phyloP scores from a whole-genome alignment of 2,329 filamentous ascomycete genomes.

The Pseudopyricularia cyperi region DNA sequence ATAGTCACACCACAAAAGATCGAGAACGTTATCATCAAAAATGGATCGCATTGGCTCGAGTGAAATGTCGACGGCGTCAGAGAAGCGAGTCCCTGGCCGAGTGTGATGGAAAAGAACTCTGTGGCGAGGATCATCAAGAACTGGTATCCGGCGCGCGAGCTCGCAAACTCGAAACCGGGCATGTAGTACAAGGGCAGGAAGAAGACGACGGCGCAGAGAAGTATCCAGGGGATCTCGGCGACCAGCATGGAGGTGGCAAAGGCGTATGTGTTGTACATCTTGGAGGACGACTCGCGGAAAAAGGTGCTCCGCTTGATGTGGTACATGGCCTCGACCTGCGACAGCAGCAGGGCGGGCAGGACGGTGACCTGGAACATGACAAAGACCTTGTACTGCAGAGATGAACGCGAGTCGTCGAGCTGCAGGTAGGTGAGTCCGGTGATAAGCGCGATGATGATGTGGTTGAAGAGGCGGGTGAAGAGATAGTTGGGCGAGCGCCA shows the following conservation, averaged over 20 bases:
- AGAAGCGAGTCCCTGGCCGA: conserved; percentile 65
- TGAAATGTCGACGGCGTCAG: conserved; percentile 70
- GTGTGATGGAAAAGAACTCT: conserved; percentile 70
- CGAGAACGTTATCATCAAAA: conserved; percentile 69
- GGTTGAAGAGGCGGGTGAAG: conserved; percentile 77
- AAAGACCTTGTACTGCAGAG: conserved; percentile 77
- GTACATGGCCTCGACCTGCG: conserved; percentile 75
- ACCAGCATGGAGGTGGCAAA: conserved; percentile 69
- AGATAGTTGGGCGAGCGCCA: conserved; percentile 84
- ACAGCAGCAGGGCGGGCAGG: conserved; percentile 69
- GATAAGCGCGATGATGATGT: conserved; percentile 64
- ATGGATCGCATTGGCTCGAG: conserved; percentile 67
- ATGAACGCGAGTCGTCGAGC: conserved; percentile 61
- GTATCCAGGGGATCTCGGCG: conserved; percentile 72
- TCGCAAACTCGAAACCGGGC: conserved; percentile 53
- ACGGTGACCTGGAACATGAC: conserved; percentile 85
- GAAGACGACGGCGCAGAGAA: conserved; percentile 69
- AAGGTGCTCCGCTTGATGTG: conserved; percentile 68
- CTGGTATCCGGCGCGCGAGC: conserved; percentile 65
- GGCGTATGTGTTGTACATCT: conserved; percentile 72
- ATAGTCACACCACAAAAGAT: conserved; percentile 85
- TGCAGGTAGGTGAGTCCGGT: conserved; percentile 71
- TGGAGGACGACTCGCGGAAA: conserved; percentile 74
- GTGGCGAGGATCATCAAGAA: conserved; percentile 77
- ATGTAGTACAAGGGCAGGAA: conserved; percentile 79